phyloP scores from a whole-genome alignment of 164 flowering plant genomes.

The Macadamia tetraphylla region DNA sequence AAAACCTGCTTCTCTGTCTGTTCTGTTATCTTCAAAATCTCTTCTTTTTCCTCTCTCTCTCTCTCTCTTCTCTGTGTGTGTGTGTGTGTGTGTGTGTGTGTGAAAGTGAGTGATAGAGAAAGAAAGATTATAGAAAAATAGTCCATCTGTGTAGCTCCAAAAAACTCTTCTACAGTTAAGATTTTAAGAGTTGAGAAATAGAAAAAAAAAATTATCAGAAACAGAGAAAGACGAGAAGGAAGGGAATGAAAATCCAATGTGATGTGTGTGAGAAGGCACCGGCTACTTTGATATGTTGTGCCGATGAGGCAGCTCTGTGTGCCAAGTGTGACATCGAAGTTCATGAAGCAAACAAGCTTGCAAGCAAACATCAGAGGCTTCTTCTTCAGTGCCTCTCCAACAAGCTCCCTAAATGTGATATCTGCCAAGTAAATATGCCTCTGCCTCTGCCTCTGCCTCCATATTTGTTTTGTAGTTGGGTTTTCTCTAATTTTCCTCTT shows the following conservation, averaged over 20 bases:
- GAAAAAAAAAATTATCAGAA: neutral
- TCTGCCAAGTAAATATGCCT: conserved; percentile 58
- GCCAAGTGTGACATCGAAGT: conserved; percentile 80
- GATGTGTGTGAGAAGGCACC: conserved; percentile 94
- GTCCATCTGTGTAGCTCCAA: neutral
- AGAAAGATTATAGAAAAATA: neutral
- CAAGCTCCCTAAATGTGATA: conserved; percentile 88
- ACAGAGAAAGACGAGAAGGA: neutral
- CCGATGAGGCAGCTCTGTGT: conserved; percentile 96
- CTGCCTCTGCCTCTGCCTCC: neutral
- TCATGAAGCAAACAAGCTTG: conserved; percentile 94
- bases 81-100: no score
- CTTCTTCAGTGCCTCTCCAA: conserved; percentile 64
- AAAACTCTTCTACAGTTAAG: no score
- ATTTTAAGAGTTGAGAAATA: neutral
- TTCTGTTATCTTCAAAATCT: no score
- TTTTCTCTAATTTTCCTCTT: neutral
- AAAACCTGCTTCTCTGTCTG: neutral
- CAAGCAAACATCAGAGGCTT: conserved; percentile 97
- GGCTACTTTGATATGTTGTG: conserved; percentile 93
- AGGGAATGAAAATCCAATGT: conserved; percentile 88
- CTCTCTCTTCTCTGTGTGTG: neutral
- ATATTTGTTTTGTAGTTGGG: neutral
- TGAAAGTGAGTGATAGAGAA: no score
- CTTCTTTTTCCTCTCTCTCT: neutral